phyloP scores from a whole-genome alignment of 2,329 filamentous ascomycete species.

The Keithomyces neogunnii region DNA sequence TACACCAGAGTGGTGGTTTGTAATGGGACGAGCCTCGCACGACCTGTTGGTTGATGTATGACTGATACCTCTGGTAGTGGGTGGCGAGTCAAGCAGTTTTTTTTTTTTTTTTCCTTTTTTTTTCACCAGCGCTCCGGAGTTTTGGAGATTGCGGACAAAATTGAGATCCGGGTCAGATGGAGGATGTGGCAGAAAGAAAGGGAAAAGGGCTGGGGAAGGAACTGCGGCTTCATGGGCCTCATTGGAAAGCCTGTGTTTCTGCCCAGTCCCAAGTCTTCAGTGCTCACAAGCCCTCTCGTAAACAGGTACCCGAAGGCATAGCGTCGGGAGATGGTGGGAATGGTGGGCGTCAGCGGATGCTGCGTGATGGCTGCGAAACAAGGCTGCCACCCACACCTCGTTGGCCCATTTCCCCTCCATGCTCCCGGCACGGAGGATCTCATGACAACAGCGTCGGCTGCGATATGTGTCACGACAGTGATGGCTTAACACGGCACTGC shows the following conservation, averaged over 20 bases:
- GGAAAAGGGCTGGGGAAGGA: not conserved
- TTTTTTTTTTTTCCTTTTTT: no score
- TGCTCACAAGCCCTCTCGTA: no score
- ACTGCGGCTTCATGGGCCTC: not conserved
- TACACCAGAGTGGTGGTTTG: conserved; percentile 3
- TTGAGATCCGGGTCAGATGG: not conserved
- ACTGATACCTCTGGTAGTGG: not conserved
- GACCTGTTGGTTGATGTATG: not conserved
- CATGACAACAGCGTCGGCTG: not conserved
- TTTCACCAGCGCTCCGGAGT: not conserved
- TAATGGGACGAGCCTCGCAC: not conserved
- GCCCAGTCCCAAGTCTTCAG: not conserved
- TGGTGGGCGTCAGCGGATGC: not conserved
- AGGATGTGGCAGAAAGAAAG: not conserved
- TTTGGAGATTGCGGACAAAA: not conserved
- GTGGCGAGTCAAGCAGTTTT: not conserved
- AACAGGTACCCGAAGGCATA: not conserved
- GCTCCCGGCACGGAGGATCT: not conserved
- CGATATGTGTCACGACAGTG: not conserved
- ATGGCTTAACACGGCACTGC: not conserved
- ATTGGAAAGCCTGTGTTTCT: not conserved
- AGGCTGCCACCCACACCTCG: not conserved
- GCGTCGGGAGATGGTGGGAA: not conserved
- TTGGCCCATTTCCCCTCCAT: not conserved
- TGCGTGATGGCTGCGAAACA: not conserved